These are phyloP conservation scores for Eucalyptus melliodora DNA, from an alignment of 345 rosid genomes.

Conservation along the genomic window DNA sequence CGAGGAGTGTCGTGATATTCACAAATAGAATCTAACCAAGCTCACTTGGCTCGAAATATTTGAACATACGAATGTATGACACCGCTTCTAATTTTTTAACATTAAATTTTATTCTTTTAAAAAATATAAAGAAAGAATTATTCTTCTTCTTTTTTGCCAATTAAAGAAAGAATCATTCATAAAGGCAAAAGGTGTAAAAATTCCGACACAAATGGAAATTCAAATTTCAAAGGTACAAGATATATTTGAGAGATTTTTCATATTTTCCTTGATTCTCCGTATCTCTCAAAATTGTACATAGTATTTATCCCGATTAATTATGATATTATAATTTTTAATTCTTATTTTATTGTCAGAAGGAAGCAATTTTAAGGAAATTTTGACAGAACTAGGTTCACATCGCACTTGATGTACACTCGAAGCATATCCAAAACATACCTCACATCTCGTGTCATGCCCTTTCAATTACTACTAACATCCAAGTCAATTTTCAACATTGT, in stretches of 20 bases:
- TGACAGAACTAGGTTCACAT: not conserved
- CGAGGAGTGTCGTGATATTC: not conserved
- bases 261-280: not conserved
- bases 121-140: not conserved
- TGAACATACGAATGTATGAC: not conserved
- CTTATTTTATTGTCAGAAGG: fast-evolving
- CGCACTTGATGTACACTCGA: not conserved
- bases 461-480: not conserved
- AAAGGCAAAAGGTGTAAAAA: fast-evolving
- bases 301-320: not conserved
- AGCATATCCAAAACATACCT: not conserved
- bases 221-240: not conserved
- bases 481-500: not conserved
- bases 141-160: too few relatives aligned
- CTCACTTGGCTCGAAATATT: not conserved
- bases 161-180: not conserved
- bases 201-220: not conserved
- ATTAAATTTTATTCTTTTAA: not conserved
- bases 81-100: not conserved
- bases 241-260: not conserved
- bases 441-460: not conserved
- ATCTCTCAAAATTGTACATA: not conserved
- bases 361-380: not conserved
- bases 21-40: not conserved
- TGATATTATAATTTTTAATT: not conserved